Evolutionary conservation across 257 asterid genomes (phyloP), one percentile per base, ranked within the genome.

Genomic region (Voacanga thouarsii): DNA sequence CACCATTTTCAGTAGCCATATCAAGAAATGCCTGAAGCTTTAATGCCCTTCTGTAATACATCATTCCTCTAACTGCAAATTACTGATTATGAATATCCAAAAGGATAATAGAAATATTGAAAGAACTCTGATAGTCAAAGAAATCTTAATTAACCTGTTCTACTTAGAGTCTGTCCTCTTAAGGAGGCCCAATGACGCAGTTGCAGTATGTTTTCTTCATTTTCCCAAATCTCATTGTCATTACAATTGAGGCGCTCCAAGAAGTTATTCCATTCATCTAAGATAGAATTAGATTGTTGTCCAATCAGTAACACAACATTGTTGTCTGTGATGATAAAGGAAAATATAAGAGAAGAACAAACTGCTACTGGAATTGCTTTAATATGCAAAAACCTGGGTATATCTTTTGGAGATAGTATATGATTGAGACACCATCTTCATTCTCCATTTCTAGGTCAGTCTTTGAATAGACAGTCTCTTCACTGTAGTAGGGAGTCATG

Each of bases 171-270:
- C 82, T 96, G 99, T 81, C 99, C 99, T 85, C 99, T 91, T 89
- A 96, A 88, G 78, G 99, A 96, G 50, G 97, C 99, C 99, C 99
- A 96, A 78, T 96, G 98, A 81, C 99, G 98, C 74, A 96, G 87
- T 80, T 92, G 99, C 82, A 96, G 86, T 75, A 89, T 88, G 84
- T 85, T 91, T 80, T 96, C 99, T 82, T 96, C 99, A 78, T 80
- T 91, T 70, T 96, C 99, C 92, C 89, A 90, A 70, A 93, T 76
- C 79, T 93, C 97, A 50, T 47, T 12, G 70, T 67, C 97, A 77
- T 89, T 93, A 82, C 98, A 96, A 69, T 88, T 88, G 75, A 96
- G 77, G 68, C 99, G 99, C 89, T 96, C 99, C 90, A 83, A 71
- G 82, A 93, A 91, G 88, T 96, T 96, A 80, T 69, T 89, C 99